Evolutionary conservation across 2,329 filamentous ascomycete species (phyloP), one percentile per base, ranked within the genome.

Genomic region (Aureobasidium sp.): DNA sequence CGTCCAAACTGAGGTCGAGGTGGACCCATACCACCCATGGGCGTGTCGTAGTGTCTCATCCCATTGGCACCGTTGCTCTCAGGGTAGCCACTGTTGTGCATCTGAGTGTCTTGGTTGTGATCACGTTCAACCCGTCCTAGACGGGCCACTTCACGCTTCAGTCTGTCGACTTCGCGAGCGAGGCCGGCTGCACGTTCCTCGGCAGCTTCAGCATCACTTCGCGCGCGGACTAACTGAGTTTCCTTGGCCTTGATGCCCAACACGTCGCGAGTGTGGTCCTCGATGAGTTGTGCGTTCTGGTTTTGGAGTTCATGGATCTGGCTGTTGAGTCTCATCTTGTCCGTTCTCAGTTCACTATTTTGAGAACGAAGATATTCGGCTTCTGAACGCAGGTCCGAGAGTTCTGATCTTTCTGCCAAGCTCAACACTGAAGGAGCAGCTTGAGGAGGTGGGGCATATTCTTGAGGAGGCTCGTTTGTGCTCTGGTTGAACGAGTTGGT

Each of bases 191-290:
- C 91, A 61, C 86, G 87, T 68, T 91, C 86, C 71, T 96, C 91
- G 0, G 92, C 89, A 0, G 89, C 85, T 72, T 97, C 93, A 33
- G 88, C 89, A 69, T 99, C 94, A 65, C 89, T 91, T 59, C 92
- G 83, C 11, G 94, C 92, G 46, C 94, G 87, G 10, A 97, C 93
- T 5, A 99, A 82, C 69, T 99, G 94, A 3, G 94, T 97, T 74
- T 99, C 94, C 74, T 99, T 99, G 46, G 72, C 94, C 73, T 97
- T 97, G 76, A 99, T 95, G 67, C 91, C 94, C 43, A 99, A 80
- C 0, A 96, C 90, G 68, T 99, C 93, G 50, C 93, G 83, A 0
- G 94, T 99, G 72, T 97, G 93, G 68, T 97, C 93, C 74, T 99
- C 94, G 63, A 99, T 99, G 35, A 99, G 80, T 64, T 94, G 88